Percentiles rank a stretch among this genome's conserved stretches.
Conservation (phyloP, 176 grass and related monocot genomes). For the Oryza punctata region DNA sequence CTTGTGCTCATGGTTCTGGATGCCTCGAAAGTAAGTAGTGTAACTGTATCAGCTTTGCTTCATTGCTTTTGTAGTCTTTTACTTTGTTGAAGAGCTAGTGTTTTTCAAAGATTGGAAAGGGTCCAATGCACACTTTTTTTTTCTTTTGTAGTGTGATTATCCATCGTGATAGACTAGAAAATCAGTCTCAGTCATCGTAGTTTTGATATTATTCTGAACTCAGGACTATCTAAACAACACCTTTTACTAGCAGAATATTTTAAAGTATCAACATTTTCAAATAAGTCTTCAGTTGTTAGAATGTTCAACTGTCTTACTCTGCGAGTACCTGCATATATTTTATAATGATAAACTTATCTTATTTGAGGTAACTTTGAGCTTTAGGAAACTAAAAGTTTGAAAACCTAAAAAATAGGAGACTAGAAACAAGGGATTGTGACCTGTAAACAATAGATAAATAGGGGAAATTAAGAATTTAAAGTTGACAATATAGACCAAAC, state of each 20-base stretch:
- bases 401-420: neutral
- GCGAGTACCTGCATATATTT: neutral
- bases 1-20: constrained; percentile 99
- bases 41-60: constrained; percentile 28
- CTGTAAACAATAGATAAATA: neutral
- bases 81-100: neutral
- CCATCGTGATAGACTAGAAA: neutral
- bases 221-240: neutral
- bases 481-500: neutral
- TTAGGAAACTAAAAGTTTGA: neutral
- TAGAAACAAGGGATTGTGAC: neutral
- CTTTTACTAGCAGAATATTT: constrained; percentile 7
- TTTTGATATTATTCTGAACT: constrained; percentile 8
- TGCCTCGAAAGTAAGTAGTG: constrained; percentile 80
- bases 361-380: neutral
- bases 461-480: neutral
- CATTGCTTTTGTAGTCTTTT: constrained; percentile 25
- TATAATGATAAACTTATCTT: neutral
- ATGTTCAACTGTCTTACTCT: neutral
- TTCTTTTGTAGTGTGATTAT: neutral
- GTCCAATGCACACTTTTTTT: neutral
- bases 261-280: constrained; percentile 13
- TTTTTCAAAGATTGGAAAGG: neutral
- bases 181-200: neutral
- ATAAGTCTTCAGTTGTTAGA: neutral